Evolutionary conservation across 192 early-diverging fungal genomes (phyloP), one percentile per base, ranked within the genome.

Genomic region (Lobosporangium transversale): DNA sequence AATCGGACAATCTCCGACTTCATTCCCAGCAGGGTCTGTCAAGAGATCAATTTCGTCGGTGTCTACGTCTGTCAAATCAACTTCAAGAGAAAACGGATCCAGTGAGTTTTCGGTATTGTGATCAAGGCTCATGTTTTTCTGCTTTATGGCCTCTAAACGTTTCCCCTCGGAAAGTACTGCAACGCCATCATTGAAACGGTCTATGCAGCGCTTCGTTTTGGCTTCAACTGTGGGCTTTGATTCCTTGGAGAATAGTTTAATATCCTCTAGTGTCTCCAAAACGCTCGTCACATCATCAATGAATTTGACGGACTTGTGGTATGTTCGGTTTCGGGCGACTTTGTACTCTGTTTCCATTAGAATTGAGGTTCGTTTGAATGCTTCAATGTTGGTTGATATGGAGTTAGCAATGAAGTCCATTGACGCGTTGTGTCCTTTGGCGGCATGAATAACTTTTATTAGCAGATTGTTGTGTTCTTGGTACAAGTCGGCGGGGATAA

Each of bases 351-450:
- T 9, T 47, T 47, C 45, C 10, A 47, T n/a, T 47, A 20, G 45
- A 47, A 4, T 47, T n/a, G 45, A 47, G 4, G 17, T 37, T 35
- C 54, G 6, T 17, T 47, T 47, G n/a, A 47, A 47, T 47, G n/a
- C n/a, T n/a, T n/a, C 51, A 33, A 65, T 54, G 43, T 55, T 65
- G 2, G 29, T 29, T 21, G 62, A 55, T 20, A 54, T 27, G 2
- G 40, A 65, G 17, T 30, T 15, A 23, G 37, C 40, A 3, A 55
- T 21, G 4, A 52, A n/a, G 1, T 63, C 49, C 61, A 44, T 49
- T 7, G 62, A 65, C 4, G 20, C 8, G 20, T 55, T 65, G 52
- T 31, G 30, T 27, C 62, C 62, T 15, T 42, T 54, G 11, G 26
- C 47, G 18, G 62, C 51, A n/a, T n/a, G n/a, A n/a, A n/a, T n/a